These are phyloP conservation scores for Oxyria digyna DNA, from an alignment of 148 eudicot species.

Conservation along the genomic window DNA sequence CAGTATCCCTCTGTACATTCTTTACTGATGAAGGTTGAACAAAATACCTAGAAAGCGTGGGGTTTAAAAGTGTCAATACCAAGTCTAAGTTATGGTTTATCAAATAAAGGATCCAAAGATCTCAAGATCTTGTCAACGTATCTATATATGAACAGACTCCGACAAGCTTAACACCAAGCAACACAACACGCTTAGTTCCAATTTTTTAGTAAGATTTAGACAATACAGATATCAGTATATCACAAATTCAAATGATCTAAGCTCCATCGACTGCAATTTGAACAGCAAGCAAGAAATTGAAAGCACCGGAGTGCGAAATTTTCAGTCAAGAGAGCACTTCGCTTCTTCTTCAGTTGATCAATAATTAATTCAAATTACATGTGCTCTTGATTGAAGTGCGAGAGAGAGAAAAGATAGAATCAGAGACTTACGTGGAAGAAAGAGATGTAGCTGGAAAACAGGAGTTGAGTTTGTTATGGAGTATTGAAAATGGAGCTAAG, in stretches of 20 bases:
- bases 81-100: background rate
- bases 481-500: background rate
- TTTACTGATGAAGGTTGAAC: background rate
- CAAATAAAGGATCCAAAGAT: background rate
- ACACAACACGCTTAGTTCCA: background rate
- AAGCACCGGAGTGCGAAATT: background rate
- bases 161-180: background rate
- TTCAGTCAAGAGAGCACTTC: background rate
- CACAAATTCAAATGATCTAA: background rate
- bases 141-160: background rate
- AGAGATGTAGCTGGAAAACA: background rate
- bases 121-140: background rate
- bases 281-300: background rate
- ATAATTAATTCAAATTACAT: background rate
- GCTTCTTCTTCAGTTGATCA: background rate
- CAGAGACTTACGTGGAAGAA: background rate
- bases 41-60: background rate
- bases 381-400: background rate
- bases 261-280: background rate
- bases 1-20: background rate
- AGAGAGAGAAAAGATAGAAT: background rate
- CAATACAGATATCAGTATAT: background rate
- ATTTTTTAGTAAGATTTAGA: background rate
- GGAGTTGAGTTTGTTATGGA: background rate
- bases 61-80: too few relatives aligned